phyloP scores from a whole-genome alignment of 176 grass and related monocot species.

The Eremochloa ophiuroides region DNA sequence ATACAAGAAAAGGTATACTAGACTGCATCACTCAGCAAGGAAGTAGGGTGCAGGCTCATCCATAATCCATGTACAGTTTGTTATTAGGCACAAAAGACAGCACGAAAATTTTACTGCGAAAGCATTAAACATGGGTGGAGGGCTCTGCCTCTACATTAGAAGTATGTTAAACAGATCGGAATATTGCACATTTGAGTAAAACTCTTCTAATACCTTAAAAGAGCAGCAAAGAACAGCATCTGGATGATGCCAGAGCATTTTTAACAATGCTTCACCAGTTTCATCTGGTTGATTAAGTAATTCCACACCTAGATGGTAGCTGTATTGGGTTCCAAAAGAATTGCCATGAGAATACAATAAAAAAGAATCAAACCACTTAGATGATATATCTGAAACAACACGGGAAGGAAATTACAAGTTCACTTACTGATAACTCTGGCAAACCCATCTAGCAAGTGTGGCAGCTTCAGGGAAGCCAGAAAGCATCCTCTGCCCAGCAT shows the following conservation, averaged over 20 bases:
- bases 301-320: constrained; percentile 77
- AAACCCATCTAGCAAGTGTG: constrained; percentile 82
- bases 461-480: constrained; percentile 71
- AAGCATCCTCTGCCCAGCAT: constrained; percentile 42
- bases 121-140: background rate
- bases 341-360: constrained; percentile 5
- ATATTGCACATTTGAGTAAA: background rate
- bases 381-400: background rate
- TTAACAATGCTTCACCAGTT: constrained; percentile 66
- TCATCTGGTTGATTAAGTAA: constrained; percentile 61
- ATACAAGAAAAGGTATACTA: background rate
- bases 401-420: background rate
- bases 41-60: background rate
- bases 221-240: constrained; percentile 94
- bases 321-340: constrained; percentile 9
- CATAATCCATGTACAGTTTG: background rate
- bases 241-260: constrained; percentile 90
- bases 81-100: background rate
- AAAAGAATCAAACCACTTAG: constrained; percentile 3
- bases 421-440: constrained; percentile 86
- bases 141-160: background rate
- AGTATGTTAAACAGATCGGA: background rate
- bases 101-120: background rate
- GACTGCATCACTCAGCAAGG: background rate
- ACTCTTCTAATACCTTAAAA: constrained; percentile 59